These are phyloP conservation scores for Pittosporum tobira DNA, from an alignment of 129 eudicot genomes.

Conservation along the genomic window DNA sequence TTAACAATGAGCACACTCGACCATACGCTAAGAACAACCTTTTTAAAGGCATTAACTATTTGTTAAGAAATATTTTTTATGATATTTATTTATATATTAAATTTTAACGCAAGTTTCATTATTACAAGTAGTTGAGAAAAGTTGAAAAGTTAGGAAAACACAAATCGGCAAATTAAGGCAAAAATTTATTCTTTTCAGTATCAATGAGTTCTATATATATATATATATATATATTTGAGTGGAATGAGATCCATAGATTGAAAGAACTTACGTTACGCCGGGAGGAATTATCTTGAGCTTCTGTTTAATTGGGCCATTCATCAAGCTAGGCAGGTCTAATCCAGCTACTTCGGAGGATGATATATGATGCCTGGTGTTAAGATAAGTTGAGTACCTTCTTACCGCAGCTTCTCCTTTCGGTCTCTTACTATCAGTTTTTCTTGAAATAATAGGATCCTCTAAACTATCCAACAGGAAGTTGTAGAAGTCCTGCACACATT, in stretches of 20 bases:
- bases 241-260: neutral
- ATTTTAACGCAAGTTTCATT: too few species aligned
- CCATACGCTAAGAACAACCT: too few species aligned
- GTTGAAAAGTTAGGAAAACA: too few species aligned
- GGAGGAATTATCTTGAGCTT: slow-evolving; percentile 40
- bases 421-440: slow-evolving; percentile 7
- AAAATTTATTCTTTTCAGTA: too few species aligned
- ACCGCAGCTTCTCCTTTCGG: slow-evolving; percentile 6
- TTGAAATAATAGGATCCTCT: slow-evolving; percentile 8
- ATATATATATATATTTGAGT: neutral
- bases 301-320: slow-evolving; percentile 43
- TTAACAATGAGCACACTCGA: too few species aligned
- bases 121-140: too few species aligned
- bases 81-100: too few species aligned
- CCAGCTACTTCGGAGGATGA: too few species aligned
- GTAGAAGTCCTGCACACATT: slow-evolving; percentile 36
- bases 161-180: too few species aligned
- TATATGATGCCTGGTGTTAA: slow-evolving; percentile 9
- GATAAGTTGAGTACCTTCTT: slow-evolving; percentile 26
- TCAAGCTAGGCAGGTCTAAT: slow-evolving; percentile 22
- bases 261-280: slow-evolving; percentile 26
- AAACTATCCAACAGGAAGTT: slow-evolving; percentile 37
- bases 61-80: too few species aligned
- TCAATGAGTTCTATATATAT: too few species aligned
- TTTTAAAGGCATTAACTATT: too few species aligned